These are phyloP conservation scores for Breviolum minutum DNA, from an alignment of 73 alveolate species.

Conservation along the genomic window DNA sequence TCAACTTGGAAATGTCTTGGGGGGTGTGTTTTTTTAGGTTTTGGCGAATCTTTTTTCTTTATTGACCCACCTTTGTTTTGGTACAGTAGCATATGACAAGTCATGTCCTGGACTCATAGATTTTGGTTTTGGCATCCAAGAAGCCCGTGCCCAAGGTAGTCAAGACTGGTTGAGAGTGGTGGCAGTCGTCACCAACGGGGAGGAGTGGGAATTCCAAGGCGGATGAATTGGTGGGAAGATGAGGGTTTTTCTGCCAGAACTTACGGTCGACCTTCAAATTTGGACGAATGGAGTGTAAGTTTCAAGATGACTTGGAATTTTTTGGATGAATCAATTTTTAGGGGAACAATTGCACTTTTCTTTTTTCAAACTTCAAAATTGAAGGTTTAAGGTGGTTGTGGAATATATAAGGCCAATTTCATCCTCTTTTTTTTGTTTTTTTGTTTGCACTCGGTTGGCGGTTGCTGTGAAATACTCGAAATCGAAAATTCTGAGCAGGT, in stretches of 20 bases:
- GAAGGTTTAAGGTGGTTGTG: background rate
- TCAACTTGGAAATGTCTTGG: too few relatives aligned
- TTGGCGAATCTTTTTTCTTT: too few relatives aligned
- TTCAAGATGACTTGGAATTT: background rate
- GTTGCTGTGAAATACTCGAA: background rate
- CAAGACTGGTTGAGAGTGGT: conserved; percentile 53
- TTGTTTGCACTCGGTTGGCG: background rate
- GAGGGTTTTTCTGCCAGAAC: background rate
- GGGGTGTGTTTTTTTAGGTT: too few relatives aligned
- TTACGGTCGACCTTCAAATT: background rate
- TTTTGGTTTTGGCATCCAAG: background rate
- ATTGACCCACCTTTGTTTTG: too few relatives aligned
- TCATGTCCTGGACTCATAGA: too few relatives aligned
- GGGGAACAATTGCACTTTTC: background rate
- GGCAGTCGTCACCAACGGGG: conserved; percentile 54
- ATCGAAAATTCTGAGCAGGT: background rate
- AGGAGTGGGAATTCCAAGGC: conserved; percentile 54
- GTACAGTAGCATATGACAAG: too few relatives aligned
- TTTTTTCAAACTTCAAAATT: background rate
- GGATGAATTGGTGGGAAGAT: background rate
- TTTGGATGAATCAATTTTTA: too few relatives aligned
- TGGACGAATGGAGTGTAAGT: background rate
- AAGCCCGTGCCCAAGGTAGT: background rate
- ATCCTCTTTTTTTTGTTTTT: background rate
- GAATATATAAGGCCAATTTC: background rate